These are phyloP conservation scores for Helotiales sp. DNA, from an alignment of 2,329 filamentous ascomycete species.

Conservation along the genomic window DNA sequence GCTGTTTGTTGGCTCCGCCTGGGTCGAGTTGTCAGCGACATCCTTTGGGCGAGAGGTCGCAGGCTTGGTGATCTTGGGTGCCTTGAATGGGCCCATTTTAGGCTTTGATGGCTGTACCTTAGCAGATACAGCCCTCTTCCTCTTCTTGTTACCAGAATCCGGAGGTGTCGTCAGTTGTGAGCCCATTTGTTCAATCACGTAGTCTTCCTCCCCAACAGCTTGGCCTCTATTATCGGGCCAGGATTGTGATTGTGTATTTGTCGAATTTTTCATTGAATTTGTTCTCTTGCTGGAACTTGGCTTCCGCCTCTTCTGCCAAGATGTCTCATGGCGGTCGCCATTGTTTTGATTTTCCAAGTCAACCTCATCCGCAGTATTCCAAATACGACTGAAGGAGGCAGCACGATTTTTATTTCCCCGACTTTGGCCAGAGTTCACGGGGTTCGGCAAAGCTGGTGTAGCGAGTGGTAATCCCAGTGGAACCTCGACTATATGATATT, in stretches of 20 bases:
- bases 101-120: conserved; percentile 9
- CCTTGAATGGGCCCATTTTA: conserved; percentile 22
- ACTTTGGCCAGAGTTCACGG: conserved; percentile 11
- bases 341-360: conserved; percentile 15
- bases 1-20: conserved; percentile 12
- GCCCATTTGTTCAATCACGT: neutral
- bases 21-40: neutral
- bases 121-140: conserved; percentile 5
- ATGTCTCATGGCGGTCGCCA: neutral
- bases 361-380: conserved; percentile 22
- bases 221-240: neutral
- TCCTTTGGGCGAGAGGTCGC: conserved; percentile 7
- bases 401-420: conserved; percentile 9
- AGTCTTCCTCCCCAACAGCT: neutral
- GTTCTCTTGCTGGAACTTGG: conserved; percentile 11
- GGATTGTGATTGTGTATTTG: neutral
- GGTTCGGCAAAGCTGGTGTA: neutral
- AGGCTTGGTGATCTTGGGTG: conserved; percentile 27
- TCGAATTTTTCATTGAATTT: conserved; percentile 6
- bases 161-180: conserved; percentile 20
- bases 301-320: conserved; percentile 21
- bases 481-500: conserved; percentile 16
- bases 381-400: conserved; percentile 18
- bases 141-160: conserved; percentile 13
- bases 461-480: conserved; percentile 3